Base-by-base conservation (phyloP, 371 early-diverging fungal species). In the Synchytrium microbalum region DNA sequence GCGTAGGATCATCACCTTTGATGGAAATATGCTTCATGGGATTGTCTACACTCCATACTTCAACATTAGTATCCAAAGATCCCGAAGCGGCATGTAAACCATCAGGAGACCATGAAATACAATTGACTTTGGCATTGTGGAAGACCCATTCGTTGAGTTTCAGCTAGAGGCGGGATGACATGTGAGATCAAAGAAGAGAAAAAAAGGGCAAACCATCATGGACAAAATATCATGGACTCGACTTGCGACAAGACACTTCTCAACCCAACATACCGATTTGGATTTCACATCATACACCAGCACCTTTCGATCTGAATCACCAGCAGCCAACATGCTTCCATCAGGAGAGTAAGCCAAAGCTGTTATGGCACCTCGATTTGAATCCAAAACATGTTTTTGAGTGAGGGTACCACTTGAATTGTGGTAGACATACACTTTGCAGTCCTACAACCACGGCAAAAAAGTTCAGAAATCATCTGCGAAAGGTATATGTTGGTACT, bases 51-150 rank as follows among this genome's bases (percentile, higher is more conserved):
- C 85, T 88, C 95, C 96, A 97, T 3, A 96, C 84, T 69, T 87
- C 90, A 27, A 96, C 80, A 71, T 91, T 84, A 63, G 92, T 91
- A 72, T 97, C 98, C 54, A 96, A 79, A 46, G 88, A 81, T 23
- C 89, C 89, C 53, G 91, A 90, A 1, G 85, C 95, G 2, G 89
- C 85, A 68, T 87, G 85, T 14, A 68, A 63, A 13, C 88, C 85
- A 70, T 89, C 90, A 2, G 80, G 77, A 3, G 90, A 84, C 93
- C 95, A 96, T 0, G 77, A 74, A 30, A 97, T 67, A 5, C 77
- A 72, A 63, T 86, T 88, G 61, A 97, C 83, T 30, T 92, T 86
- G n/a, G 89, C 92, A 1, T 84, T 84, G 75, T 97, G 98, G 80
- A 88, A 91, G 13, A 88, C 88, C 95, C 96, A 97, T 32, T 84